Evolutionary conservation across 306 rosid species (phyloP).

Genomic region (Castanea sativa): DNA sequence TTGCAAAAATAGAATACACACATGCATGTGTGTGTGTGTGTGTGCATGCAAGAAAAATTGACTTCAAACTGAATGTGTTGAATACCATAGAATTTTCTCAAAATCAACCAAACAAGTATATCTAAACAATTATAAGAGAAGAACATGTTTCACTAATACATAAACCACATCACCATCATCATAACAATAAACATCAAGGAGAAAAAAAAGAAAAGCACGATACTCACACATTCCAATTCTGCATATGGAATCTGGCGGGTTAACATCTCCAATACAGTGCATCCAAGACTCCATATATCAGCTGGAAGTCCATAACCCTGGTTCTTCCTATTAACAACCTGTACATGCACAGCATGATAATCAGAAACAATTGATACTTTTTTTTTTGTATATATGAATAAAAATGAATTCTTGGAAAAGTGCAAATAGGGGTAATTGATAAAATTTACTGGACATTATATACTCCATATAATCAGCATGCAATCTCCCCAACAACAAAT

Average conservation of each 20-base stretch:
- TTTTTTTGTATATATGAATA: too few species aligned
- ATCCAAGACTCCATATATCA: constrained; percentile 98
- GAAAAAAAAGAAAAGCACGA: constrained; percentile 11
- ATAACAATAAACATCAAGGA: constrained; percentile 4
- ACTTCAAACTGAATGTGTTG: not conserved
- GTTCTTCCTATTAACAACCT: constrained; percentile 79
- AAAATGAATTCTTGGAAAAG: too few species aligned
- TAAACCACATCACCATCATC: not conserved
- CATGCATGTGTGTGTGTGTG: too few species aligned
- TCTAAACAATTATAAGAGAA: not conserved
- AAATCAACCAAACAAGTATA: not conserved
- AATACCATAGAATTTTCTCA: not conserved
- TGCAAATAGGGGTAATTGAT: not conserved
- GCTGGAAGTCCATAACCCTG: constrained; percentile 88
- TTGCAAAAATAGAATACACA: not conserved
- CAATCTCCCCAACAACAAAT: not conserved
- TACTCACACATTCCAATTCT: constrained; percentile 58
- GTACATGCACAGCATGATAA: constrained; percentile 32
- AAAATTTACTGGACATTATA: not conserved
- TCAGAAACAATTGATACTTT: not conserved
- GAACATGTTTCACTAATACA: not conserved
- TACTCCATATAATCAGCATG: not conserved
- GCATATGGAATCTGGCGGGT: constrained; percentile 69
- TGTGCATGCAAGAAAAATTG: not conserved
- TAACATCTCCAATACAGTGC: constrained; percentile 95